Percentiles rank a stretch among this genome's conserved stretches.
Evolutionary conservation across 768 basidiomycete genomes (phyloP).

Genomic region (Ephemerocybe angulata): DNA sequence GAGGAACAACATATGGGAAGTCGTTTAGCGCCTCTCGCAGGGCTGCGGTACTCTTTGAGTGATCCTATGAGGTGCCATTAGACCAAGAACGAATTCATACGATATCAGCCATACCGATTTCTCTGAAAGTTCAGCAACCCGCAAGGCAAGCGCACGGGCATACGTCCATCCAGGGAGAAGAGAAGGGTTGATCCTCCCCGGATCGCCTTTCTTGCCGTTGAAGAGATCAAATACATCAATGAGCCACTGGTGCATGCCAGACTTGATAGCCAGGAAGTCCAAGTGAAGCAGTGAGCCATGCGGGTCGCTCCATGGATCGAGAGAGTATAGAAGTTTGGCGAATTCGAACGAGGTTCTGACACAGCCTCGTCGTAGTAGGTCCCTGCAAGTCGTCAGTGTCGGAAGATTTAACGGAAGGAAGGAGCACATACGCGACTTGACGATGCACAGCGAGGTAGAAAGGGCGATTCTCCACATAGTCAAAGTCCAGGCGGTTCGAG

Average conservation of each 20-base stretch:
- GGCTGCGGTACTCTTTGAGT: slow-evolving; percentile 59
- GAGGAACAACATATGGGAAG: slow-evolving; percentile 79
- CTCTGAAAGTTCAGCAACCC: slow-evolving; percentile 44
- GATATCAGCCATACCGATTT: slow-evolving; percentile 33
- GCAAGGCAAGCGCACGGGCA: slow-evolving; percentile 64
- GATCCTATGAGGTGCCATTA: slow-evolving; percentile 34
- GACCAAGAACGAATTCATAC: slow-evolving; percentile 17
- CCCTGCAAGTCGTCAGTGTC: slow-evolving; percentile 39
- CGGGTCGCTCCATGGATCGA: slow-evolving; percentile 87
- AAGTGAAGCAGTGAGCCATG: slow-evolving; percentile 82
- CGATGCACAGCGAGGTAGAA: slow-evolving; percentile 88
- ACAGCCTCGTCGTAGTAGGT: slow-evolving; percentile 86
- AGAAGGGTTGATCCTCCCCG: slow-evolving; percentile 43
- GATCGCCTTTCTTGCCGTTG: slow-evolving; percentile 14
- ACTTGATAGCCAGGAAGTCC: slow-evolving; percentile 82
- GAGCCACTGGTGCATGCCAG: slow-evolving; percentile 78
- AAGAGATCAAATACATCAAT: slow-evolving; percentile 61
- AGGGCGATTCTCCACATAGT: slow-evolving; percentile 85
- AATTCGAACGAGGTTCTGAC: slow-evolving; percentile 90
- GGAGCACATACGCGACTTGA: slow-evolving; percentile 66
- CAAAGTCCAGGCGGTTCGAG: slow-evolving; percentile 81
- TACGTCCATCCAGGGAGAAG: slow-evolving; percentile 78
- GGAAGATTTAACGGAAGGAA: neutral
- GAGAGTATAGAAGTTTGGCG: slow-evolving; percentile 74
- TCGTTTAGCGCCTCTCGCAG: slow-evolving; percentile 68